Conservation (phyloP, 2,329 filamentous ascomycete species). For the Fonsecaea multimorphosa region DNA sequence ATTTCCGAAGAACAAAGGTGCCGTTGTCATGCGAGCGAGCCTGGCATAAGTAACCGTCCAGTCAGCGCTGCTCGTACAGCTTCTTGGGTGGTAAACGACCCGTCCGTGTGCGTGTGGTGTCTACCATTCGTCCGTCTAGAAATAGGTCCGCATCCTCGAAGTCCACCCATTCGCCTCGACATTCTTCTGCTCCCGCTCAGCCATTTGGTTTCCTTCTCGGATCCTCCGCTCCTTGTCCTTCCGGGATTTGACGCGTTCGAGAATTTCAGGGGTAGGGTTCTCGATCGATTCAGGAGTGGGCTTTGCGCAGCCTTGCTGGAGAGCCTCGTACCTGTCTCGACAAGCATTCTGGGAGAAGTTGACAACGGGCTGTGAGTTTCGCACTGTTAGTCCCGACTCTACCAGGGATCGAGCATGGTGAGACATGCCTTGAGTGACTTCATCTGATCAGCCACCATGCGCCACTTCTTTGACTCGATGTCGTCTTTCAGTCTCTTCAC, state of each 20-base stretch:
- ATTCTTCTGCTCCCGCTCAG: conserved; percentile 27
- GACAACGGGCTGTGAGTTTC: conserved; percentile 40
- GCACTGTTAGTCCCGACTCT: conserved; percentile 12
- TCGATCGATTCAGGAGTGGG: conserved; percentile 49
- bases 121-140: conserved; percentile 15
- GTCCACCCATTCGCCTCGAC: conserved; percentile 38
- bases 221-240: conserved; percentile 34
- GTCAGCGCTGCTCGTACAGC: not conserved
- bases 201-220: conserved; percentile 20
- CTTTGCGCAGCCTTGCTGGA: conserved; percentile 52
- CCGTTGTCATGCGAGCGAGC: conserved; percentile 6
- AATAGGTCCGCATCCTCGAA: conserved; percentile 32
- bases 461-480: conserved; percentile 53
- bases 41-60: conserved; percentile 1
- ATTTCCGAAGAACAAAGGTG: conserved; percentile 10
- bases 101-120: not conserved
- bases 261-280: conserved; percentile 35
- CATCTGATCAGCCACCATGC: conserved; percentile 52
- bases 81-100: not conserved
- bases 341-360: conserved; percentile 57
- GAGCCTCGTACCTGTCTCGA: conserved; percentile 49
- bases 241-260: conserved; percentile 37
- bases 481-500: conserved; percentile 50
- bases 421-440: conserved; percentile 45
- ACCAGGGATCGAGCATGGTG: not conserved